Percentiles rank a stretch among this genome's conserved stretches.
These are phyloP conservation scores for Peterozyma xylosa DNA, from an alignment of 805 yeast species.

Conservation along the genomic window DNA sequence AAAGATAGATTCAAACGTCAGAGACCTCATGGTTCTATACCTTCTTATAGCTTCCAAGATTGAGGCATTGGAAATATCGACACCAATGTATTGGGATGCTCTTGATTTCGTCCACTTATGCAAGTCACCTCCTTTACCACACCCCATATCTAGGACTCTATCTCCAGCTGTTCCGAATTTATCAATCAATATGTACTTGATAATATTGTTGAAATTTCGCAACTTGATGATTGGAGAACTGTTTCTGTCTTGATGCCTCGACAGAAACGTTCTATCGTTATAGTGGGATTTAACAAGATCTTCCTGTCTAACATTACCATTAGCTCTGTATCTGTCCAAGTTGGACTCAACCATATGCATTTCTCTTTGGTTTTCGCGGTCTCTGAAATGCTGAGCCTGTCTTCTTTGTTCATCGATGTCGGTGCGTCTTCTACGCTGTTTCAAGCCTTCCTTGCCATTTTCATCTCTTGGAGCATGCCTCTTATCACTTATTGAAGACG, in stretches of 20 bases:
- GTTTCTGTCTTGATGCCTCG: conserved; percentile 55
- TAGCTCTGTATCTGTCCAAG: conserved; percentile 7
- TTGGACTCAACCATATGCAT: conserved; percentile 13
- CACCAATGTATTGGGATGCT: conserved; percentile 74
- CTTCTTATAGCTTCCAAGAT: conserved; percentile 78
- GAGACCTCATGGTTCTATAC: conserved; percentile 45
- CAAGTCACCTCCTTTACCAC: conserved; percentile 98
- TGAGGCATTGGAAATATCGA: conserved; percentile 87
- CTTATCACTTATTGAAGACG: not conserved
- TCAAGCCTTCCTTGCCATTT: conserved; percentile 10
- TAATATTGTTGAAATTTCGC: conserved; percentile 85
- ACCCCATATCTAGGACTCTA: conserved; percentile 77
- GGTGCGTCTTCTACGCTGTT: conserved; percentile 21
- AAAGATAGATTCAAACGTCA: conserved; percentile 71
- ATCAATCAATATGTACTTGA: conserved; percentile 78
- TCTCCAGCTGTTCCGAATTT: conserved; percentile 51
- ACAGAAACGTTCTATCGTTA: conserved; percentile 70
- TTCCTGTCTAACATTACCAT: conserved; percentile 33
- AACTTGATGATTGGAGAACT: conserved; percentile 80
- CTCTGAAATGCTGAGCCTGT: conserved; percentile 19
- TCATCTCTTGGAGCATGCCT: too few species aligned
- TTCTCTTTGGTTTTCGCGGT: conserved; percentile 23
- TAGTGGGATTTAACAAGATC: conserved; percentile 76
- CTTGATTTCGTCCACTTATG: conserved; percentile 77
- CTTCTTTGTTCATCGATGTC: conserved; percentile 12